A percentile compares a stretch with the other conserved stretches of the same genome.
These are phyloP conservation scores for Blastobotrys elegans DNA, from an alignment of 1,139 yeast species.

Conservation along the genomic window DNA sequence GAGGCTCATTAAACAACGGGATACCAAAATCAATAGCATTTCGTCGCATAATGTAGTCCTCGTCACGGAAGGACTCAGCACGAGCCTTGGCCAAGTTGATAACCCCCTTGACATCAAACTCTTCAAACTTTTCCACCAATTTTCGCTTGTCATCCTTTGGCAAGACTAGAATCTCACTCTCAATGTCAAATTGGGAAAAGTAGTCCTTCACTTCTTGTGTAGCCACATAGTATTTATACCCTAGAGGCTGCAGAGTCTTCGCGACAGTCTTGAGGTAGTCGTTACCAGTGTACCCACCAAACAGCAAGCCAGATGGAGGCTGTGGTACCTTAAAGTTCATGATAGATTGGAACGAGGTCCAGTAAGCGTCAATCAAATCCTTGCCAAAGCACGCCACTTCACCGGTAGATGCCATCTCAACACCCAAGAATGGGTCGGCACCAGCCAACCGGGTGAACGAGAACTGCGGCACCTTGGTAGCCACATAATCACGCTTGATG, in stretches of 20 bases:
- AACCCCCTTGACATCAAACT: conserved; percentile 76
- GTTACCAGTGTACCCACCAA: conserved; percentile 86
- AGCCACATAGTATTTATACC: conserved; percentile 79
- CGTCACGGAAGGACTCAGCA: conserved; percentile 78
- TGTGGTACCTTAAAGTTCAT: conserved; percentile 93
- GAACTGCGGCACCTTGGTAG: conserved; percentile 96
- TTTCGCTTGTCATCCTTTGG: conserved; percentile 92
- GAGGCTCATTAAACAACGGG: conserved; percentile 94
- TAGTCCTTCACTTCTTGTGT: conserved; percentile 66
- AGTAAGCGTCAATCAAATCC: conserved; percentile 83
- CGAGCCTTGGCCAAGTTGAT: conserved; percentile 87
- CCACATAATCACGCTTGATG: conserved; percentile 83
- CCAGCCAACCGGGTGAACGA: conserved; percentile 98
- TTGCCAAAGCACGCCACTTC: conserved; percentile 96
- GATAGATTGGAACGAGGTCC: conserved; percentile 95
- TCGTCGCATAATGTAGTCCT: conserved; percentile 97
- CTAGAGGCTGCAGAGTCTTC: conserved; percentile 59
- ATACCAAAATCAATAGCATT: conserved; percentile 97
- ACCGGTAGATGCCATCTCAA: conserved; percentile 98
- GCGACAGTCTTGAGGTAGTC: conserved; percentile 73
- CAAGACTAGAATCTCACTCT: conserved; percentile 68
- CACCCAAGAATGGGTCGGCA: conserved; percentile 98
- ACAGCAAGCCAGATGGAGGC: conserved; percentile 83
- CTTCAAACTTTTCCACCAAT: conserved; percentile 86
- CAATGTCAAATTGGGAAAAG: conserved; percentile 45